phyloP scores from a whole-genome alignment of 306 rosid species.

The Cyamopsis tetragonoloba region DNA sequence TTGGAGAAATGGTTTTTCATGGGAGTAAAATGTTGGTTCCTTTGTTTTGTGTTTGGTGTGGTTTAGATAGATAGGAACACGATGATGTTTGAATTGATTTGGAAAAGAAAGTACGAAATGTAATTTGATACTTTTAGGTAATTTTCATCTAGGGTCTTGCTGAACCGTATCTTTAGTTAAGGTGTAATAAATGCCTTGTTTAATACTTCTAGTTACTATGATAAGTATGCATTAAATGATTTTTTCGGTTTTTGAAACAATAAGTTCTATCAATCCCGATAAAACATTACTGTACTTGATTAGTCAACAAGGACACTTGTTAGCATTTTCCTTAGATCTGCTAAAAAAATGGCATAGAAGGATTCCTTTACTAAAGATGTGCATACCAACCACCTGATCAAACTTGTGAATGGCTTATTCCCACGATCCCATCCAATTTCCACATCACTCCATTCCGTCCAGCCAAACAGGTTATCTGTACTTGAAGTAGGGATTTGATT shows the following conservation, averaged over 20 bases:
- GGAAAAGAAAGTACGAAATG: neutral
- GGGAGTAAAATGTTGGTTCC: too few relatives aligned
- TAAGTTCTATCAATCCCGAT: too few relatives aligned
- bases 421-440: neutral
- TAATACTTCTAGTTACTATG: too few relatives aligned
- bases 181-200: too few relatives aligned
- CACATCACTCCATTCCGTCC: neutral
- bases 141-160: neutral
- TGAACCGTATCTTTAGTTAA: too few relatives aligned
- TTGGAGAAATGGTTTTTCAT: too few relatives aligned
- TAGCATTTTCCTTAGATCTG: too few relatives aligned
- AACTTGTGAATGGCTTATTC: neutral
- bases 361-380: neutral
- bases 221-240: too few relatives aligned
- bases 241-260: too few relatives aligned
- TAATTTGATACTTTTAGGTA: constrained; percentile 4
- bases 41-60: neutral
- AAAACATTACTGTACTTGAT: too few relatives aligned
- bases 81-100: neutral
- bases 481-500: neutral
- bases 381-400: neutral
- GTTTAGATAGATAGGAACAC: constrained; percentile 5
- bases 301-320: too few relatives aligned
- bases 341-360: neutral
- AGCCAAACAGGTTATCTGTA: neutral